Conservation (phyloP, 2,329 filamentous ascomycete species). For the Diaporthe vexans region DNA sequence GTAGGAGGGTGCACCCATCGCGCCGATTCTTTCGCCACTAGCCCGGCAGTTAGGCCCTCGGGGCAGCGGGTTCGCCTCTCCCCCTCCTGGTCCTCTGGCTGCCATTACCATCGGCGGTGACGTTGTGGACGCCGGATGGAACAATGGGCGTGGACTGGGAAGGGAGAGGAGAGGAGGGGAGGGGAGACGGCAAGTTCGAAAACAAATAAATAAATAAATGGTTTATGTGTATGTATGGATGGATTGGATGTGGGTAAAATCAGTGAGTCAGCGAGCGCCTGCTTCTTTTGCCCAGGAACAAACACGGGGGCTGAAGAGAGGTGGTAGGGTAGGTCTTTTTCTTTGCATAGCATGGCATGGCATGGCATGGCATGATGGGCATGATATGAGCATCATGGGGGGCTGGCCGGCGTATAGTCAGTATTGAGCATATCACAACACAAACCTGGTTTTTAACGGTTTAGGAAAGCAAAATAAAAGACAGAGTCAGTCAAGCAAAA, state of each 20-base stretch:
- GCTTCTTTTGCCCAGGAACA: not conserved
- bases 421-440: not conserved
- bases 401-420: not conserved
- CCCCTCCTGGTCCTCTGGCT: too few relatives aligned
- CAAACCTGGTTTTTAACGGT: not conserved
- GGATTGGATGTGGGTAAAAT: not conserved
- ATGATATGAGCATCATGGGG: not conserved
- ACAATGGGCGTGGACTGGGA: too few relatives aligned
- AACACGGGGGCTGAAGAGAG: not conserved
- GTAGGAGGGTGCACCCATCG: not conserved
- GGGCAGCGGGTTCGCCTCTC: too few relatives aligned
- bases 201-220: too few relatives aligned
- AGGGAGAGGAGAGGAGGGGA: too few relatives aligned
- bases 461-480: not conserved
- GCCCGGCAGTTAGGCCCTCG: too few relatives aligned
- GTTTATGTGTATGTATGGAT: not conserved
- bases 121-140: too few relatives aligned
- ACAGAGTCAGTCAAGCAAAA: not conserved
- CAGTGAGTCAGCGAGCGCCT: not conserved
- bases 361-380: not conserved
- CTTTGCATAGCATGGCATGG: slow-evolving; percentile 12
- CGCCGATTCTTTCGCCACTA: not conserved
- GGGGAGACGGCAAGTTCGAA: too few relatives aligned
- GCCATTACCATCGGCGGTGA: too few relatives aligned
- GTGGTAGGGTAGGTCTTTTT: not conserved